Conservation (phyloP, 176 grass and related monocot species). For the Typha latifolia region DNA sequence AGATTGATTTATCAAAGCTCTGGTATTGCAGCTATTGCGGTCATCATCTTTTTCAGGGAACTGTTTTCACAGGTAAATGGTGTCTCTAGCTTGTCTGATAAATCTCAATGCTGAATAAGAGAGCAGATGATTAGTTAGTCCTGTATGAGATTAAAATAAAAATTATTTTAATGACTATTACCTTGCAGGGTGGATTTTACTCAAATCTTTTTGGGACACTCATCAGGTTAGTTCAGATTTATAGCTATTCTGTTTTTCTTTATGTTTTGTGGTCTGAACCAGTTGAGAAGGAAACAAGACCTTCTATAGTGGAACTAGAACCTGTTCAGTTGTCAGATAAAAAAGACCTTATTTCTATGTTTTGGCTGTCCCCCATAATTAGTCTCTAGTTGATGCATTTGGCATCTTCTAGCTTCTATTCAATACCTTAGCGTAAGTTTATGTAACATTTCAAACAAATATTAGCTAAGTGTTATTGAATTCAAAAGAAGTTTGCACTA, state of each 20-base stretch:
- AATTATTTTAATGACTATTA: background rate
- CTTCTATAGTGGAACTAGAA: background rate
- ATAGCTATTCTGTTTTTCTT: background rate
- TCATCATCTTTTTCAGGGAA: conserved; percentile 42
- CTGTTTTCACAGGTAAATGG: conserved; percentile 30
- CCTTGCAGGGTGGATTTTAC: conserved; percentile 35
- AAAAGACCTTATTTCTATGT: too few species aligned
- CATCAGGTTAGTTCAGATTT: conserved; percentile 37
- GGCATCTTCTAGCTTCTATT: too few species aligned
- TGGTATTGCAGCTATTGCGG: conserved; percentile 48
- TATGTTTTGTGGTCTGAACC: background rate
- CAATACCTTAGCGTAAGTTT: too few species aligned
- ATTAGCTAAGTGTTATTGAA: too few species aligned
- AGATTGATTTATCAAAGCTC: conserved; percentile 12
- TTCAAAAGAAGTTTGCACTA: too few species aligned
- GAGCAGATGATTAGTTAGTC: background rate
- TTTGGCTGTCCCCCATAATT: too few species aligned
- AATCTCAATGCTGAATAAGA: background rate
- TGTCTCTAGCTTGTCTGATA: background rate
- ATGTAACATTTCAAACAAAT: too few species aligned
- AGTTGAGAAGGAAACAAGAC: background rate
- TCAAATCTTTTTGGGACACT: conserved; percentile 39
- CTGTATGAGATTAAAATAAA: background rate
- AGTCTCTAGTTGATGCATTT: too few species aligned
- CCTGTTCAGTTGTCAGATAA: background rate